Percentiles rank a stretch among this genome's conserved stretches.
These are phyloP conservation scores for Cephaloascus fragrans DNA, from an alignment of 805 yeast genomes.

Conservation along the genomic window DNA sequence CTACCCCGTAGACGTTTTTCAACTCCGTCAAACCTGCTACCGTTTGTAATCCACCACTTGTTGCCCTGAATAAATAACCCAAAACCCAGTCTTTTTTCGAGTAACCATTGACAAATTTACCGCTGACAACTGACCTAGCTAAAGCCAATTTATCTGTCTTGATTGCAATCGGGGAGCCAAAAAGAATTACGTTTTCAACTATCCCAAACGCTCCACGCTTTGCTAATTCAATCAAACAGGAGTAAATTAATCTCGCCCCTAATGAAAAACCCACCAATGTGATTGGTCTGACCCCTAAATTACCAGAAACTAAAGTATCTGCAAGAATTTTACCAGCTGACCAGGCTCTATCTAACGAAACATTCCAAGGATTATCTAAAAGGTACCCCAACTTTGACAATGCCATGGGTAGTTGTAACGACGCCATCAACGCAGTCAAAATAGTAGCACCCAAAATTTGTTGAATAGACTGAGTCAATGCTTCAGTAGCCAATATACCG, in stretches of 20 bases:
- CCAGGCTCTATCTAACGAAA: constrained; percentile 95
- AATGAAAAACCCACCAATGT: constrained; percentile 89
- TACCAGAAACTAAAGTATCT: constrained; percentile 78
- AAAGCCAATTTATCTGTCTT: constrained; percentile 67
- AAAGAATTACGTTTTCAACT: constrained; percentile 76
- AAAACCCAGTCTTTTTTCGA: constrained; percentile 92
- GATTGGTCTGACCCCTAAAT: constrained; percentile 85
- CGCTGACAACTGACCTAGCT: constrained; percentile 82
- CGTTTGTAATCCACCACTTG: constrained; percentile 87
- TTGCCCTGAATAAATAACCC: constrained; percentile 91
- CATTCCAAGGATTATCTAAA: constrained; percentile 96
- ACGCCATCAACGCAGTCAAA: constrained; percentile 82
- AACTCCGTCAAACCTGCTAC: constrained; percentile 86
- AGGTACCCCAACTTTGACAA: constrained; percentile 81
- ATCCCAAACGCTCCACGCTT: constrained; percentile 80
- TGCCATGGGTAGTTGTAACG: constrained; percentile 87
- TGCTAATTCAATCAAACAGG: constrained; percentile 82
- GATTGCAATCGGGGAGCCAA: constrained; percentile 84
- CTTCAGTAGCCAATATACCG: constrained; percentile 86
- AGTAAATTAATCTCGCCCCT: constrained; percentile 86
- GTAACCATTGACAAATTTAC: constrained; percentile 82
- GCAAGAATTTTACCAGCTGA: constrained; percentile 87
- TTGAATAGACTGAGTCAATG: constrained; percentile 85
- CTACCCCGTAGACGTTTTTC: constrained; percentile 51
- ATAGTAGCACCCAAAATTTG: constrained; percentile 91